Base-by-base conservation (phyloP, 202 grass and related monocot genomes). In the Panicum hallii region DNA sequence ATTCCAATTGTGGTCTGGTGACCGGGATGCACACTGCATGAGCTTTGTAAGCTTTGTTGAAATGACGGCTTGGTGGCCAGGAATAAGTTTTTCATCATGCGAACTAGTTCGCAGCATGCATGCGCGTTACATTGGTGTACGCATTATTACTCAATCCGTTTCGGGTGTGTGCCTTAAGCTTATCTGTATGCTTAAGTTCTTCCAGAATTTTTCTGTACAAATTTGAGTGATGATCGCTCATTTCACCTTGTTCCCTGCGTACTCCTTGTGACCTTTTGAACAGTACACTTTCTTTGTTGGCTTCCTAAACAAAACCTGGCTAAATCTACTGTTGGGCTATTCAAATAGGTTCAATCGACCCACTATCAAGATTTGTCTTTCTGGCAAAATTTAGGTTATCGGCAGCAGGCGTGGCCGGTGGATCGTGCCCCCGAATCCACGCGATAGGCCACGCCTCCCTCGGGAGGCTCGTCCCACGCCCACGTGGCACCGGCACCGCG, bases 1-100 rank as follows among this genome's bases (percentile, higher is more conserved):
- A 72, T 87, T 88, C 15, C 54, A 62, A 26, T 16, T 43, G 78
- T 40, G 78, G 89, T 82, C 82, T 62, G 72, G 53, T 85, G 49
- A 78, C 78, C 77, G 65, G 88, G 79, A 65, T 79, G 79, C 40
- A 6, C 15, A 70, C 71, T 40, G 56, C 20, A 13, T 70, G 57
- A 67, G 57, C 67, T 82, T 19, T 4, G 38, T 72, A 78, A 67
- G 48, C 57, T 52, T 67, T 68, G 49, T 23, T 78, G n/a, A 70
- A 72, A 45, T 56, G 66, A 64, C 81, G 64, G 48, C 87, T 81
- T 72, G 64, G 30, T 77, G 71, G 54, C 67, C 56, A 47, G 68
- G 52, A 88, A 91, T 91, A 91, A 91, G 55, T 42, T 82, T 72
- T 79, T 38, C 61, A 46, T 70, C 36, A 69, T 88, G 82, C 74